phyloP scores from a whole-genome alignment of 352 stramenopile species.

The Phytophthora macrochlamydospora region DNA sequence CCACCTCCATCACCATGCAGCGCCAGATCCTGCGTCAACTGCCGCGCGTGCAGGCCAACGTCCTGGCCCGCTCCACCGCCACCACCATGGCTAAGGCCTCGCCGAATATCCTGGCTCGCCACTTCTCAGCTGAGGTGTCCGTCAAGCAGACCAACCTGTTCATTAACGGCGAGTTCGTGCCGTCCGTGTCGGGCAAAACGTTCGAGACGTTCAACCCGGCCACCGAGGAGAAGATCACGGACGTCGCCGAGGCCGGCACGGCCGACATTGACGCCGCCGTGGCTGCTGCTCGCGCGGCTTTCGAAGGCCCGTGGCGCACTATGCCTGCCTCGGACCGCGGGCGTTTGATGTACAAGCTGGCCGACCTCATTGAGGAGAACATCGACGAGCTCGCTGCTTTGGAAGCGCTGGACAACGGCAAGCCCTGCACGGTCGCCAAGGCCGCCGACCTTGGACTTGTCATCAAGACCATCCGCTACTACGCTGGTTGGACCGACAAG shows the following conservation, averaged over 20 bases:
- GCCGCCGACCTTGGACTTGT: constrained; percentile 66
- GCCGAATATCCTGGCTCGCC: constrained; percentile 26
- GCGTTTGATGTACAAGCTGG: constrained; percentile 45
- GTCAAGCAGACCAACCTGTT: constrained; percentile 79
- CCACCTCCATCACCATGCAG: constrained; percentile 46
- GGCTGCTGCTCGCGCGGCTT: constrained; percentile 60
- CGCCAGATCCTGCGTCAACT: constrained; percentile 54
- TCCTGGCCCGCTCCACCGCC: constrained; percentile 18
- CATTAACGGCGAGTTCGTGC: constrained; percentile 87
- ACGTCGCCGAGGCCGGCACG: constrained; percentile 53
- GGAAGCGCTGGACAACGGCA: constrained; percentile 95
- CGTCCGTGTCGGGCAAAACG: constrained; percentile 57
- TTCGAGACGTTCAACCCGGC: constrained; percentile 81
- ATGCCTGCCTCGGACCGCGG: constrained; percentile 47
- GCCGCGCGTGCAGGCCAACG: constrained; percentile 21
- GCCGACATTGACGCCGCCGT: constrained; percentile 77
- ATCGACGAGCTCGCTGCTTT: constrained; percentile 70
- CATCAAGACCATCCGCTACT: constrained; percentile 92
- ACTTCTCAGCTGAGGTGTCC: constrained; percentile 41
- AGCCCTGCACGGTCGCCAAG: constrained; percentile 66
- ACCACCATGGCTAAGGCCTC: constrained; percentile 21
- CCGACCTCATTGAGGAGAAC: constrained; percentile 57
- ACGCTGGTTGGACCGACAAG: constrained; percentile 90
- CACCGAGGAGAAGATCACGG: constrained; percentile 75
- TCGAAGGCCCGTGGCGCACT: constrained; percentile 67